Percentiles rank a stretch among this genome's conserved stretches.
These are phyloP conservation scores for Corylus avellana DNA, from an alignment of 306 rosid species.

Conservation along the genomic window DNA sequence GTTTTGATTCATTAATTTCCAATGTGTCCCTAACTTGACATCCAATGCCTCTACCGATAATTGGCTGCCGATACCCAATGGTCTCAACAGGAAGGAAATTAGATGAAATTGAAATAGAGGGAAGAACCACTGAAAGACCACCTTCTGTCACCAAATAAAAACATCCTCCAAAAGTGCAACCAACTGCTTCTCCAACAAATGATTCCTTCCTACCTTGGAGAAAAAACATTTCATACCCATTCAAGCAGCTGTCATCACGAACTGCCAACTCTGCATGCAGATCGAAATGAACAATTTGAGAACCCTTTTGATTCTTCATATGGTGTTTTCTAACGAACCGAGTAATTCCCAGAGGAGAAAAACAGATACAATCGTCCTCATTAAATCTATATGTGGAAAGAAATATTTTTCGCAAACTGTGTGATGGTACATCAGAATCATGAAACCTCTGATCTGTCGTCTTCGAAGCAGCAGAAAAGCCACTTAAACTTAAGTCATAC, in stretches of 20 bases:
- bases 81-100: constrained; percentile 65
- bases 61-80: constrained; percentile 57
- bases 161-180: constrained; percentile 79
- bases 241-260: constrained; percentile 65
- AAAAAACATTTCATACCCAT: constrained; percentile 35
- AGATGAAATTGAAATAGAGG: constrained; percentile 65
- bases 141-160: constrained; percentile 76
- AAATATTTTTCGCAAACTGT: constrained; percentile 59
- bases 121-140: constrained; percentile 78
- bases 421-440: constrained; percentile 47
- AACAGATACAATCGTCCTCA: constrained; percentile 64
- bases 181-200: constrained; percentile 72
- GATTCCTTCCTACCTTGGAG: constrained; percentile 53
- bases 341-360: constrained; percentile 86
- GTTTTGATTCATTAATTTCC: constrained; percentile 46
- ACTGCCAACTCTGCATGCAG: constrained; percentile 51
- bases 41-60: constrained; percentile 37
- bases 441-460: constrained; percentile 36
- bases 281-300: constrained; percentile 68
- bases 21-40: constrained; percentile 44
- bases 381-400: constrained; percentile 57
- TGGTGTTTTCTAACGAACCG: constrained; percentile 50
- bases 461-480: constrained; percentile 53
- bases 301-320: constrained; percentile 39
- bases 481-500: constrained; percentile 44